A percentile compares a stretch with the other conserved stretches of the same genome.
Conservation (phyloP, 768 basidiomycete genomes). For the Trametes sanguinea region DNA sequence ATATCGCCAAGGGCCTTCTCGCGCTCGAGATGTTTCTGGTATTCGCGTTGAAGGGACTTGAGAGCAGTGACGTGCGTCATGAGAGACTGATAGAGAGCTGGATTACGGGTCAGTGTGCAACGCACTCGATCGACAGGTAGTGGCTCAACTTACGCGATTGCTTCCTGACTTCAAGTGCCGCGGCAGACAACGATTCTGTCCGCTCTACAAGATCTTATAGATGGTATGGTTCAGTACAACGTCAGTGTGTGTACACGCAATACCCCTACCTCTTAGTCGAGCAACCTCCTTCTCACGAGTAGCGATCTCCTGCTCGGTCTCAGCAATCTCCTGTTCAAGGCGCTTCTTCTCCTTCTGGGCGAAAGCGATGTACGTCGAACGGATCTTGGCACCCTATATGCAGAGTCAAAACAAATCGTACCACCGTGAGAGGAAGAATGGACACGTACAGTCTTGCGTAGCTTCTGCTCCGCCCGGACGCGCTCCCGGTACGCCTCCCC, state of each 20-base stretch:
- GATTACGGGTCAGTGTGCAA: not conserved
- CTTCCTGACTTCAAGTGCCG: constrained; percentile 82
- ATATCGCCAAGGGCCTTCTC: constrained; percentile 82
- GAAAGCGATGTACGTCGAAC: constrained; percentile 82
- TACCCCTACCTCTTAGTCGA: constrained; percentile 61
- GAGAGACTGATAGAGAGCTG: constrained; percentile 81
- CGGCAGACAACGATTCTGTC: constrained; percentile 76
- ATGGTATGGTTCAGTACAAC: not conserved
- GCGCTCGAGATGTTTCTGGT: constrained; percentile 71
- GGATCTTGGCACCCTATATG: constrained; percentile 84
- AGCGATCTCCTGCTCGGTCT: constrained; percentile 58
- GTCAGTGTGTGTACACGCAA: not conserved
- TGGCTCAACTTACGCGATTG: constrained; percentile 67
- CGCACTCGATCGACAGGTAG: no score
- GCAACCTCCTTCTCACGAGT: constrained; percentile 71
- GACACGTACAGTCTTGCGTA: constrained; percentile 71
- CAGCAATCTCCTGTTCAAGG: constrained; percentile 63
- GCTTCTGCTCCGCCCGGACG: constrained; percentile 72
- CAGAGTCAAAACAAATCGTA: not conserved
- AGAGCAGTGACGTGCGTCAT: constrained; percentile 74
- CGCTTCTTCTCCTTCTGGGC: constrained; percentile 90
- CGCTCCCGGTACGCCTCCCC: constrained; percentile 70
- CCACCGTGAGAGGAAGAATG: no score
- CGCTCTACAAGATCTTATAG: constrained; percentile 71
- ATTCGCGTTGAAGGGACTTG: constrained; percentile 71